A percentile compares a stretch with the other conserved stretches of the same genome.
Conservation (phyloP, 2,329 filamentous ascomycete genomes). For the Pestalotiopsis fici region DNA sequence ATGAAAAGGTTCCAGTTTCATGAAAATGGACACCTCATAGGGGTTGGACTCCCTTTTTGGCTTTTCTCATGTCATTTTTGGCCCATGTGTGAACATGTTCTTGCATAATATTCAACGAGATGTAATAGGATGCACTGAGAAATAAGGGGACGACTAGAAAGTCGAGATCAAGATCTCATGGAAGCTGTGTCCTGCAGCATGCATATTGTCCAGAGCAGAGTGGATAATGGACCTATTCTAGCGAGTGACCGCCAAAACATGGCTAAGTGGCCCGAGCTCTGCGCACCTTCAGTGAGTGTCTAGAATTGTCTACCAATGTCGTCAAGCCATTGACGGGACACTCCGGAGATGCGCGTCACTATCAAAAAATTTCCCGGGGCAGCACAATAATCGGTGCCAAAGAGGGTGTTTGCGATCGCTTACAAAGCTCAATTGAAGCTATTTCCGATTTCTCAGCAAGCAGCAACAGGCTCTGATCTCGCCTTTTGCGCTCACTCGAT, state of each 20-base stretch:
- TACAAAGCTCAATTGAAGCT: conserved; percentile 4
- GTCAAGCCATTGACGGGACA: not conserved
- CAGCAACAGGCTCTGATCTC: not conserved
- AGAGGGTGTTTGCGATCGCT: not conserved
- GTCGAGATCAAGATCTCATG: not conserved
- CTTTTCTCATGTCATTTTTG: too few species aligned
- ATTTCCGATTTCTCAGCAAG: not conserved
- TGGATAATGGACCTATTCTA: not conserved
- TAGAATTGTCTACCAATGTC: not conserved
- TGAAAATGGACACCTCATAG: too few species aligned
- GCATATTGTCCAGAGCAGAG: not conserved
- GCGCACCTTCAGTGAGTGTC: not conserved
- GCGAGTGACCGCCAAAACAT: not conserved
- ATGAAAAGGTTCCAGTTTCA: too few species aligned
- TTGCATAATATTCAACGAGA: not conserved
- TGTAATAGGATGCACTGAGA: not conserved
- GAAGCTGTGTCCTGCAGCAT: not conserved
- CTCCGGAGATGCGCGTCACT: not conserved
- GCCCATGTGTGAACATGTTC: too few species aligned
- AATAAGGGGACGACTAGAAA: not conserved
- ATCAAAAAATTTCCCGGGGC: not conserved
- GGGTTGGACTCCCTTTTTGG: too few species aligned
- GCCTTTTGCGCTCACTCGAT: not conserved
- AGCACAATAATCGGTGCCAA: not conserved
- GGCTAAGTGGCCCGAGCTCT: not conserved